Evolutionary conservation across 2,329 filamentous ascomycete species (phyloP).

Genomic region (Fusarium falciforme): DNA sequence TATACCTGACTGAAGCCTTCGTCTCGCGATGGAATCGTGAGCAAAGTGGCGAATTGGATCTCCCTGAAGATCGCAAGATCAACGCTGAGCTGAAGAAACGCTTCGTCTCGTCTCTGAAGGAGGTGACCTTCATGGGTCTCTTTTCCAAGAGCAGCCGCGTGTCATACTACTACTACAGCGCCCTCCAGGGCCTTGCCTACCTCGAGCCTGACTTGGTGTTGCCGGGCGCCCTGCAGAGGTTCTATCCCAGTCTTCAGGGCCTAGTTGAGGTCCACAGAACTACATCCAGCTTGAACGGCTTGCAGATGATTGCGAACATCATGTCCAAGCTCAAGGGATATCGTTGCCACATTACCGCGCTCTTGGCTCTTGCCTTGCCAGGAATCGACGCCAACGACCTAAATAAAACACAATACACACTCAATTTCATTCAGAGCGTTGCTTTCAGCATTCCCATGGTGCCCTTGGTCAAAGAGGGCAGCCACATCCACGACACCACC

Average conservation of each 20-base stretch:
- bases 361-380: constrained; percentile 91
- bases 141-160: constrained; percentile 95
- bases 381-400: constrained; percentile 98
- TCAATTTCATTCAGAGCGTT: constrained; percentile 95
- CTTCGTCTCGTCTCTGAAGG: constrained; percentile 88
- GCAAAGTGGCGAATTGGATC: constrained; percentile 89
- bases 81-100: constrained; percentile 84
- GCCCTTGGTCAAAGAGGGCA: constrained; percentile 71
- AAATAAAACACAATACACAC: constrained; percentile 93
- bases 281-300: constrained; percentile 88
- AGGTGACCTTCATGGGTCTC: constrained; percentile 98
- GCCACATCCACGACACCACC: constrained; percentile 76
- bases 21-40: constrained; percentile 98
- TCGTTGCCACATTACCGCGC: constrained; percentile 91
- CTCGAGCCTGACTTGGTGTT: constrained; percentile 92
- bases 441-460: constrained; percentile 96
- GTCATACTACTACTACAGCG: constrained; percentile 90
- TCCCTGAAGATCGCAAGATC: constrained; percentile 82
- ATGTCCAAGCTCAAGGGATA: constrained; percentile 97
- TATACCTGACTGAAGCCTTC: constrained; percentile 94
- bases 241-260: constrained; percentile 96
- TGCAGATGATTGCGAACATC: constrained; percentile 91
- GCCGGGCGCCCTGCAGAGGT: constrained; percentile 91
- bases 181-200: constrained; percentile 88
- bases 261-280: constrained; percentile 97